phyloP scores from a whole-genome alignment of 1,284 basidiomycete genomes.

The Omphalotus olearius region DNA sequence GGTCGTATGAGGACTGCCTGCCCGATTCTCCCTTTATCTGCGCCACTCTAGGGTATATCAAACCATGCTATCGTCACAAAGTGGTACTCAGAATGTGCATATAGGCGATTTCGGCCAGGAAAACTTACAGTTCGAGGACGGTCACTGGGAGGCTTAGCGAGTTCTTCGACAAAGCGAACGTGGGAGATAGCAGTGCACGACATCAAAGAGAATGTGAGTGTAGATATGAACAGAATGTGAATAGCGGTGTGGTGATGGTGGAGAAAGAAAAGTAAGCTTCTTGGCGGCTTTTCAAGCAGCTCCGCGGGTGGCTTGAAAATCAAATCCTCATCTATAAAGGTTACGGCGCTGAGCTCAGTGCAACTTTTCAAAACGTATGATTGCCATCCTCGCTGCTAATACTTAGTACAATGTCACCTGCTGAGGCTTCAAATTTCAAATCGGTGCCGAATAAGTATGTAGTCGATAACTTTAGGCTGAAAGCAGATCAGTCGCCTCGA shows the following conservation, averaged over 20 bases:
- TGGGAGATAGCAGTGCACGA: constrained; percentile 6
- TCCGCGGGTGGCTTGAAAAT: no score
- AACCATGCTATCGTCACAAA: constrained; percentile 20
- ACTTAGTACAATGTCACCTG: no score
- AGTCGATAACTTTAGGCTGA: no score
- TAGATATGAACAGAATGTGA: neutral
- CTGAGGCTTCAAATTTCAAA: no score
- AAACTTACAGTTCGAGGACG: constrained; percentile 25
- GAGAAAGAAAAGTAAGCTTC: constrained; percentile 6
- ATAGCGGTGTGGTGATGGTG: constrained; percentile 3
- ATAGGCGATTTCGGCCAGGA: neutral
- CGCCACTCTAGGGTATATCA: constrained; percentile 35
- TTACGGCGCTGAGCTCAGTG: no score
- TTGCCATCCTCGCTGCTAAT: no score
- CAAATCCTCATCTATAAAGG: no score
- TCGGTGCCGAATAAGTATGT: no score
- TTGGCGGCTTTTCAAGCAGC: neutral
- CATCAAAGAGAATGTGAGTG: constrained; percentile 10
- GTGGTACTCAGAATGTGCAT: constrained; percentile 5
- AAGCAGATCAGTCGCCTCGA: no score
- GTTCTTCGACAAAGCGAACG: constrained; percentile 24
- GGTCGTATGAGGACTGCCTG: constrained; percentile 27
- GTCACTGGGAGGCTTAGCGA: constrained; percentile 23
- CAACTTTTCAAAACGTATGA: no score
- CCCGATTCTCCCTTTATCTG: constrained; percentile 30